Evolutionary conservation across 1,284 basidiomycete genomes (phyloP).

Genomic region (Marasmius fiardii): DNA sequence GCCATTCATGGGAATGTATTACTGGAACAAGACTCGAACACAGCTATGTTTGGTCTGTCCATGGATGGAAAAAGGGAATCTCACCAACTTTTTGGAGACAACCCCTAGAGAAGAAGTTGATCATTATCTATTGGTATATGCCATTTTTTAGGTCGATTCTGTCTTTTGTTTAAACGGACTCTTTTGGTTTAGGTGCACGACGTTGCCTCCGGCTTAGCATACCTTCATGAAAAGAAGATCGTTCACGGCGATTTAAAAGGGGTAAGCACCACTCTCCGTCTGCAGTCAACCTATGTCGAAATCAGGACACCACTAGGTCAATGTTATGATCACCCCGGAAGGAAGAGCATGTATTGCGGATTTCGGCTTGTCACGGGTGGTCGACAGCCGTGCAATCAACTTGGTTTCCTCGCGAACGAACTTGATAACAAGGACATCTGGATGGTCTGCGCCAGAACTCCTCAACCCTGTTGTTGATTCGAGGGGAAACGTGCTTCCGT

Average conservation of each 20-base stretch:
- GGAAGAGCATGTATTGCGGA: background rate
- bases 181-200: background rate
- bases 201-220: too few species aligned
- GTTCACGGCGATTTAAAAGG: too few species aligned
- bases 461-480: too few species aligned
- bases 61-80: constrained; percentile 4
- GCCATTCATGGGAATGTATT: constrained; percentile 1
- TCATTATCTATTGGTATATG: background rate
- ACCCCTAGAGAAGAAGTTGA: background rate
- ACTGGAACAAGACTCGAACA: constrained; percentile 8
- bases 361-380: background rate
- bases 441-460: constrained; percentile 1
- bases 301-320: too few species aligned
- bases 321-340: too few species aligned
- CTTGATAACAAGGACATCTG: background rate
- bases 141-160: too few species aligned
- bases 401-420: background rate
- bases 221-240: too few species aligned
- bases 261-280: too few species aligned
- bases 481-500: too few species aligned
- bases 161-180: too few species aligned
- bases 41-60: constrained; percentile 9
- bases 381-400: background rate
- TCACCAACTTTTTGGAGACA: background rate
- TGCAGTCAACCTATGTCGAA: too few species aligned